These are phyloP conservation scores for Lactarius sp. DNA, from an alignment of 768 basidiomycete genomes.

Conservation along the genomic window DNA sequence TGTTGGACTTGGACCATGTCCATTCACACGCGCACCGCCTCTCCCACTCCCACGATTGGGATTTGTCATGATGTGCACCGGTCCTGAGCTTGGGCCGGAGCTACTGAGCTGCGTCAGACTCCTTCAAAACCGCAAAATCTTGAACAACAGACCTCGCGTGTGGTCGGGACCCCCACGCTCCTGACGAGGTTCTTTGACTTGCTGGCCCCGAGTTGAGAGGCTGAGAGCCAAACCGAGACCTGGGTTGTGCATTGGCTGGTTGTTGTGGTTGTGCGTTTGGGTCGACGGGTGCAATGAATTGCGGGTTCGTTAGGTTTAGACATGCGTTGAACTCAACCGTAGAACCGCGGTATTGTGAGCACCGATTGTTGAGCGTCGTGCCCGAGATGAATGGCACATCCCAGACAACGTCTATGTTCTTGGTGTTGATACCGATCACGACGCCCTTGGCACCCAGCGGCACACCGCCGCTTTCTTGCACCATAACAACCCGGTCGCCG, in stretches of 20 bases:
- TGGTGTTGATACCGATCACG: conserved; percentile 82
- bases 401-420: conserved; percentile 93
- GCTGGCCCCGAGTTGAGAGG: conserved; percentile 52
- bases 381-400: conserved; percentile 96
- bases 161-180: conserved; percentile 55
- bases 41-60: conserved; percentile 57
- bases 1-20: conserved; percentile 20
- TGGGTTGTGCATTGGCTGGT: conserved; percentile 48
- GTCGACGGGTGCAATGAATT: conserved; percentile 76
- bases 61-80: conserved; percentile 72
- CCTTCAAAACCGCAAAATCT: not conserved
- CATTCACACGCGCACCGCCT: conserved; percentile 28
- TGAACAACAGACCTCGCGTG: conserved; percentile 32
- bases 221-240: conserved; percentile 62
- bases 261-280: conserved; percentile 47
- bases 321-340: conserved; percentile 84
- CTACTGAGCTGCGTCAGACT: conserved; percentile 9
- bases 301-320: conserved; percentile 80
- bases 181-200: conserved; percentile 52
- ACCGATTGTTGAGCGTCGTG: conserved; percentile 80
- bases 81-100: conserved; percentile 32
- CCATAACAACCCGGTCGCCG: conserved; percentile 94
- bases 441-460: conserved; percentile 90
- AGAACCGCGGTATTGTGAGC: conserved; percentile 88
- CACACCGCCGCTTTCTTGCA: conserved; percentile 90